These are phyloP conservation scores for Barnettozyma siamensis DNA, from an alignment of 805 yeast genomes.

Conservation along the genomic window DNA sequence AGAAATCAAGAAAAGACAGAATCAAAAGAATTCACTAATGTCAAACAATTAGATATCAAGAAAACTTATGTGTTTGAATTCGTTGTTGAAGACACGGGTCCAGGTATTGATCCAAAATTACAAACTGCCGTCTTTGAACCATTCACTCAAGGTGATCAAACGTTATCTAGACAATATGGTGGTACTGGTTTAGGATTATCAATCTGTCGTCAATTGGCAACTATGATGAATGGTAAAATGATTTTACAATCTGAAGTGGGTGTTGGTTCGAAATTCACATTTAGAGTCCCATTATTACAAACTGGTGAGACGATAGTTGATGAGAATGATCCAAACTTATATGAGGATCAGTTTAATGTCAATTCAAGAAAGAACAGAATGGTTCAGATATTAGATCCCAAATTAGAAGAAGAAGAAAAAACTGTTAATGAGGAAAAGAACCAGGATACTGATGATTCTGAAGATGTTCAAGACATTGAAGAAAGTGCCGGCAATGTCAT, in stretches of 20 bases:
- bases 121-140: constrained; percentile 91
- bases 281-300: constrained; percentile 72
- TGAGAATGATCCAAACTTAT: constrained; percentile 33
- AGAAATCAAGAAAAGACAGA: constrained; percentile 18
- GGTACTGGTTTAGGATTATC: constrained; percentile 93
- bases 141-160: constrained; percentile 95
- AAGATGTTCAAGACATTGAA: background rate
- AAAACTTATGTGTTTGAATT: constrained; percentile 46
- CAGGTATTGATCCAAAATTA: constrained; percentile 81
- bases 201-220: constrained; percentile 86
- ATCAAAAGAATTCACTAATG: constrained; percentile 10
- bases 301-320: constrained; percentile 28
- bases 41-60: constrained; percentile 19
- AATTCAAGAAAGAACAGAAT: constrained; percentile 44
- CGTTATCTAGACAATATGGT: constrained; percentile 83
- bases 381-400: constrained; percentile 31
- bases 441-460: background rate
- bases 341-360: constrained; percentile 65
- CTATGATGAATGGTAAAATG: constrained; percentile 85
- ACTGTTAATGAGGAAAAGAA: background rate
- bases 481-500: background rate
- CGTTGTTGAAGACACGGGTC: constrained; percentile 84
- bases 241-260: constrained; percentile 70
- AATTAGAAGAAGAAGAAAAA: constrained; percentile 2
- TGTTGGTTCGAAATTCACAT: constrained; percentile 76